Evolutionary conservation across 208 protist genomes (phyloP).

Genomic region (Leishmania gerbilli): DNA sequence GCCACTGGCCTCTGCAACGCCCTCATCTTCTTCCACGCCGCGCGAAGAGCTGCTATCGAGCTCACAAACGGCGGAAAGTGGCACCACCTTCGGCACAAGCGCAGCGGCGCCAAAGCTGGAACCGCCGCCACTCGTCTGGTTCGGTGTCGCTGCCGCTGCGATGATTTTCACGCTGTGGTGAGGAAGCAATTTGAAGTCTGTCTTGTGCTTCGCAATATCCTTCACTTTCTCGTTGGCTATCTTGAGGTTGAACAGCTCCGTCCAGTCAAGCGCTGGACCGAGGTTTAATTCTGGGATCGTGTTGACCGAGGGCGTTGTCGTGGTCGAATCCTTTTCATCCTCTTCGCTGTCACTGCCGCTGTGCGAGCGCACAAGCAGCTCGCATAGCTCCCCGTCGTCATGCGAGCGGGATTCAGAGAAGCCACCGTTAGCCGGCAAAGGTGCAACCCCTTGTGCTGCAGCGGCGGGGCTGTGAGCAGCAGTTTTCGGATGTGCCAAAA

Average conservation of each 20-base stretch:
- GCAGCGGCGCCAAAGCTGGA: neutral
- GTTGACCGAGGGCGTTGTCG: slow-evolving; percentile 16
- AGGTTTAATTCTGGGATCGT: slow-evolving; percentile 18
- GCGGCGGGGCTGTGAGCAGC: neutral
- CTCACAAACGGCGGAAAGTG: slow-evolving; percentile 31
- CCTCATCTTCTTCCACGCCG: slow-evolving; percentile 24
- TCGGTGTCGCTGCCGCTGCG: neutral
- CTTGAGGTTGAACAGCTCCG: slow-evolving; percentile 33
- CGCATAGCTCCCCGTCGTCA: neutral
- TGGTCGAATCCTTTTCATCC: slow-evolving; percentile 10
- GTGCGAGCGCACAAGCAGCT: neutral
- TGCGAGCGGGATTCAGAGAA: neutral
- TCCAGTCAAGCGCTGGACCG: slow-evolving; percentile 22
- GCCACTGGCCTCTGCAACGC: slow-evolving; percentile 1
- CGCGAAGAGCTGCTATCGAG: slow-evolving; percentile 36
- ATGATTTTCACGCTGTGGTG: slow-evolving; percentile 14
- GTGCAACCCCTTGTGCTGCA: neutral
- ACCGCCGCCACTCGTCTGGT: neutral
- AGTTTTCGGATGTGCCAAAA: neutral
- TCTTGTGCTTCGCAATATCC: slow-evolving; percentile 38
- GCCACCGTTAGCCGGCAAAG: neutral
- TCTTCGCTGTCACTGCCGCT: slow-evolving; percentile 1
- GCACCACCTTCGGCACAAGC: slow-evolving; percentile 14
- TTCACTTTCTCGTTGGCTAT: slow-evolving; percentile 34
- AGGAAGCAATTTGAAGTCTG: slow-evolving; percentile 26